Evolutionary conservation across 2,329 filamentous ascomycete species (phyloP).

Genomic region (Zopfia rhizophila): DNA sequence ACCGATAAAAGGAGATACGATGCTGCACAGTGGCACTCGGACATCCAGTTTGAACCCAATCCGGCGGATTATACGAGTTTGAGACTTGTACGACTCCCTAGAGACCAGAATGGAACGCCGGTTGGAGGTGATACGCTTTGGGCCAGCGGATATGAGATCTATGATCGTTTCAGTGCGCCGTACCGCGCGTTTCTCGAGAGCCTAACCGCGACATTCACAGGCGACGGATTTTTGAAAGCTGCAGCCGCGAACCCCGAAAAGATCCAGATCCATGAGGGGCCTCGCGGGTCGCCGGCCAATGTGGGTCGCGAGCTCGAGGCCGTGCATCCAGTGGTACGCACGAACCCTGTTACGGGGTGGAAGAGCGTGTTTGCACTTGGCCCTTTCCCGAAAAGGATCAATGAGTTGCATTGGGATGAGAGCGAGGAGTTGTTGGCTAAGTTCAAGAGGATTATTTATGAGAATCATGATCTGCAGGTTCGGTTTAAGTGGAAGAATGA

Average conservation of each 20-base stretch:
- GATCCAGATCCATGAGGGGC: slow-evolving; percentile 56
- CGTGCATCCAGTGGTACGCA: slow-evolving; percentile 64
- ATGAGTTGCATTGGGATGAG: slow-evolving; percentile 48
- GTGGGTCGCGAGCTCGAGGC: slow-evolving; percentile 58
- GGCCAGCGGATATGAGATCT: slow-evolving; percentile 74
- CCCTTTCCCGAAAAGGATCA: slow-evolving; percentile 42
- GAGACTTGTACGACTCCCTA: slow-evolving; percentile 59
- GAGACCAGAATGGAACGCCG: slow-evolving; percentile 56
- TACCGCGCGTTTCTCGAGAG: slow-evolving; percentile 58
- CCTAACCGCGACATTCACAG: slow-evolving; percentile 51
- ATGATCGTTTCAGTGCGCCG: slow-evolving; percentile 68
- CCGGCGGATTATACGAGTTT: slow-evolving; percentile 72
- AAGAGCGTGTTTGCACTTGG: slow-evolving; percentile 59
- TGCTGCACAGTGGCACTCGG: slow-evolving; percentile 65
- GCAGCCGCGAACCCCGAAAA: slow-evolving; percentile 40
- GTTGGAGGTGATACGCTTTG: slow-evolving; percentile 68
- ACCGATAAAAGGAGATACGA: slow-evolving; percentile 52
- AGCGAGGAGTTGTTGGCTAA: slow-evolving; percentile 46
- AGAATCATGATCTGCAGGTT: slow-evolving; percentile 57
- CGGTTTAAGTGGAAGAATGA: slow-evolving; percentile 55
- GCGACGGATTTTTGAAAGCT: slow-evolving; percentile 52
- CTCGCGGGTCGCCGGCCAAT: slow-evolving; percentile 63
- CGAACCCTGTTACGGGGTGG: slow-evolving; percentile 68
- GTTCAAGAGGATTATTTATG: slow-evolving; percentile 41
- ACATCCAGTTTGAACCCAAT: slow-evolving; percentile 72